Evolutionary conservation across 2,329 filamentous ascomycete species (phyloP).

Genomic region (Colletotrichum paranaense): DNA sequence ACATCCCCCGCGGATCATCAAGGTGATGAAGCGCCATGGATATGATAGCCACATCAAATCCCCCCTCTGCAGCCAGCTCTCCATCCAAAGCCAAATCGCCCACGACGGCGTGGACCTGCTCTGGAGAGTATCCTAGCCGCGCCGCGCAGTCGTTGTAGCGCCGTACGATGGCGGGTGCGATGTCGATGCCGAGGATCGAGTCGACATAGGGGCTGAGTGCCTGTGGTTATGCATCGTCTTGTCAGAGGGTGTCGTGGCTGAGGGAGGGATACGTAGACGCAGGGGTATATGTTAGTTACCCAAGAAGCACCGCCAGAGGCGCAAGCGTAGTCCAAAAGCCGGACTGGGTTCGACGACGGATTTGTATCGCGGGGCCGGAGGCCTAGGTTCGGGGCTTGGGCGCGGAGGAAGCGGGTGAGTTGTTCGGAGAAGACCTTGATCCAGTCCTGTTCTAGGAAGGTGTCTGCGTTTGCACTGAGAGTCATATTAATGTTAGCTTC

Average conservation of each 20-base stretch:
- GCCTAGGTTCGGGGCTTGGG: slow-evolving; percentile 25
- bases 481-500: not conserved
- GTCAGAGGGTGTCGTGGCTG: too few species aligned
- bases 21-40: slow-evolving; percentile 51
- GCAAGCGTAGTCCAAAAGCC: slow-evolving; percentile 38
- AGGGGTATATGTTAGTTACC: not conserved
- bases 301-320: slow-evolving; percentile 35
- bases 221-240: slow-evolving; percentile 34
- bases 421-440: slow-evolving; percentile 32
- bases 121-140: slow-evolving; percentile 37
- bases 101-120: slow-evolving; percentile 44
- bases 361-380: slow-evolving; percentile 1
- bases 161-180: slow-evolving; percentile 45
- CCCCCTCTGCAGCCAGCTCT: slow-evolving; percentile 35
- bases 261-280: not conserved
- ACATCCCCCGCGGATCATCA: slow-evolving; percentile 41
- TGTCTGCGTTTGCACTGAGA: slow-evolving; percentile 26
- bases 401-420: slow-evolving; percentile 28
- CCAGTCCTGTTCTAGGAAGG: slow-evolving; percentile 34
- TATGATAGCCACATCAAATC: slow-evolving; percentile 48
- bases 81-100: slow-evolving; percentile 44
- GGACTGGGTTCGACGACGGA: slow-evolving; percentile 8
- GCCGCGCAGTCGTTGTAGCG: slow-evolving; percentile 46
- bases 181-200: slow-evolving; percentile 47
- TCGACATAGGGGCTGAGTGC: slow-evolving; percentile 45